Conservation (phyloP, 2,329 filamentous ascomycete species). For the Pseudogymnoascus sp. region DNA sequence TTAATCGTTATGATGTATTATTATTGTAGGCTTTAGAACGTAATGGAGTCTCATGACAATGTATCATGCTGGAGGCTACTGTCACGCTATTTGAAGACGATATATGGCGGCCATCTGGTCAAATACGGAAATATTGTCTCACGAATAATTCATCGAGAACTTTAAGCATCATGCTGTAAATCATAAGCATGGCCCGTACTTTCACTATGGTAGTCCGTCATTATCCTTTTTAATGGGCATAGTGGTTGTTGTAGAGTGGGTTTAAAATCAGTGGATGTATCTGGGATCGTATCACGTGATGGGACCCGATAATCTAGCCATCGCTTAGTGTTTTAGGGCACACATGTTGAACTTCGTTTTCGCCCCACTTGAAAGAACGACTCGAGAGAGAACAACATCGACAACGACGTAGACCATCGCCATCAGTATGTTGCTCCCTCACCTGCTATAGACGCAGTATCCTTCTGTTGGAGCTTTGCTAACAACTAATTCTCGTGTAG, state of each 20-base stretch:
- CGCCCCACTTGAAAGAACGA: conserved; percentile 12
- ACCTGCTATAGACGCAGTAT: conserved; percentile 3
- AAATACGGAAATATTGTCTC: background rate
- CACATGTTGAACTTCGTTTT: conserved; percentile 11
- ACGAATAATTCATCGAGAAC: background rate
- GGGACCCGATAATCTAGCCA: background rate
- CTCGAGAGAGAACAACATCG: conserved; percentile 12
- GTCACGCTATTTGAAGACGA: background rate
- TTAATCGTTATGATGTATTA: background rate
- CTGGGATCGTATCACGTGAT: background rate
- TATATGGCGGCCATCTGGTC: background rate
- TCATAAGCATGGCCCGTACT: background rate
- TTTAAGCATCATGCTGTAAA: background rate
- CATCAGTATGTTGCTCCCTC: conserved; percentile 46
- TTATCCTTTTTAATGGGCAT: background rate
- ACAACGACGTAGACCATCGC: conserved; percentile 24
- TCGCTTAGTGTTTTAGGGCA: conserved; percentile 13
- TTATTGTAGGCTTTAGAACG: background rate
- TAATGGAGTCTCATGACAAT: too few species aligned
- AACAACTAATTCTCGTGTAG: conserved; percentile 45
- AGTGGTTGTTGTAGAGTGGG: background rate
- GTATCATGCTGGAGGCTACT: background rate
- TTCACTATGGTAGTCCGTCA: background rate
- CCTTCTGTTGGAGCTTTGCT: conserved; percentile 32
- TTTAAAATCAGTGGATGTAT: background rate